phyloP scores from a whole-genome alignment of 177 flowering plant species.

The Vitis hybrid region DNA sequence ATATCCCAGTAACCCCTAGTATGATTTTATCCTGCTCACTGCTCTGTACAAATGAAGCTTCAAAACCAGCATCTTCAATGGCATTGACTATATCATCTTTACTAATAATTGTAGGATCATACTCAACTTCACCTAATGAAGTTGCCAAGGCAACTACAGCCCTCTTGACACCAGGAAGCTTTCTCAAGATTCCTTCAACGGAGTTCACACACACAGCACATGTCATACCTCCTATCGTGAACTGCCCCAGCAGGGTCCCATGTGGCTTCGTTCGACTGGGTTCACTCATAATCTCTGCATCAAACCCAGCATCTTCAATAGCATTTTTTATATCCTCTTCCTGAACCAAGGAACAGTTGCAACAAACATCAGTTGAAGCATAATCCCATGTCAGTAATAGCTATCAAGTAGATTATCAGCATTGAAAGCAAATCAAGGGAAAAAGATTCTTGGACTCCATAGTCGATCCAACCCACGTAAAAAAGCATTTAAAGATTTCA shows the following conservation, averaged over 20 bases:
- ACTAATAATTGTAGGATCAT: slow-evolving; percentile 64
- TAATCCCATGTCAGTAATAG: not conserved
- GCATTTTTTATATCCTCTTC: slow-evolving; percentile 82
- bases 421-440: not conserved
- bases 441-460: too few relatives aligned
- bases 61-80: slow-evolving; percentile 98
- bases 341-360: slow-evolving; percentile 38
- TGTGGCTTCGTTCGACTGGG: slow-evolving; percentile 34
- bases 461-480: too few relatives aligned
- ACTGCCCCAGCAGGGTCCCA: slow-evolving; percentile 68
- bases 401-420: not conserved
- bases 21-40: slow-evolving; percentile 71
- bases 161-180: slow-evolving; percentile 79
- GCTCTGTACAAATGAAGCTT: slow-evolving; percentile 83
- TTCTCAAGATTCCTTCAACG: slow-evolving; percentile 83
- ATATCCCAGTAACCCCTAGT: slow-evolving; percentile 57
- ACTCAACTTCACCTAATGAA: slow-evolving; percentile 89
- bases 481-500: too few relatives aligned
- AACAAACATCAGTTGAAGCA: not conserved
- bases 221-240: slow-evolving; percentile 96
- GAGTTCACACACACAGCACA: slow-evolving; percentile 97
- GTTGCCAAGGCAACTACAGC: slow-evolving; percentile 95
- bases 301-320: slow-evolving; percentile 98
- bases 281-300: slow-evolving; percentile 81
- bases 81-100: slow-evolving; percentile 85